phyloP scores from a whole-genome alignment of 2,329 filamentous ascomycete genomes.

The Aspergillus sp. region DNA sequence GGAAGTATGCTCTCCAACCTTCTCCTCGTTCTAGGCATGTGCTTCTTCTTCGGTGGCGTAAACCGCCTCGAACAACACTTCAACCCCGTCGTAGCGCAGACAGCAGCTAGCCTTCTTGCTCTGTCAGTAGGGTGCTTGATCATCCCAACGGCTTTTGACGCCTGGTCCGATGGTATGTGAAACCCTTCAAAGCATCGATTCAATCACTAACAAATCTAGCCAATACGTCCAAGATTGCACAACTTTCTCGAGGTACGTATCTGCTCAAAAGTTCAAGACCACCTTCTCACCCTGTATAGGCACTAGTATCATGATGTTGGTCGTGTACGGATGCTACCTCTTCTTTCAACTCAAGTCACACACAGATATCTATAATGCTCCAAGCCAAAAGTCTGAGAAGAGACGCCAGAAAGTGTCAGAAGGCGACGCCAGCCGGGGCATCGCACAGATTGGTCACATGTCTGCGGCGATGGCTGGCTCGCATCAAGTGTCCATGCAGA shows the following conservation, averaged over 20 bases:
- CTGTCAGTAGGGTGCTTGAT: constrained; percentile 81
- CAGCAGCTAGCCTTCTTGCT: constrained; percentile 78
- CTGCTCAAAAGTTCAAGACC: not conserved
- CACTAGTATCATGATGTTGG: constrained; percentile 75
- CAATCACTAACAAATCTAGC: constrained; percentile 24
- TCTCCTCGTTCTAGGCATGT: constrained; percentile 86
- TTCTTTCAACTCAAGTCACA: constrained; percentile 93
- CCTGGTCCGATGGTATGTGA: constrained; percentile 51
- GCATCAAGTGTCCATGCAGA: constrained; percentile 53
- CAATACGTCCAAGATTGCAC: constrained; percentile 32
- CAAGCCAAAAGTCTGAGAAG: constrained; percentile 76
- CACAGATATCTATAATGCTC: constrained; percentile 75
- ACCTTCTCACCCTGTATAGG: constrained; percentile 25
- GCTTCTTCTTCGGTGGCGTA: constrained; percentile 85
- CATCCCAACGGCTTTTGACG: constrained; percentile 84
- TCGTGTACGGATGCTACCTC: constrained; percentile 83
- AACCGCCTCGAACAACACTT: constrained; percentile 82
- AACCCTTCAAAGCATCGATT: not conserved
- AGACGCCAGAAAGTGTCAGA: constrained; percentile 51
- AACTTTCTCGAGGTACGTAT: constrained; percentile 39
- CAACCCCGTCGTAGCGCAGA: constrained; percentile 90
- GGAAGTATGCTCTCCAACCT: constrained; percentile 91
- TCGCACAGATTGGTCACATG: constrained; percentile 59
- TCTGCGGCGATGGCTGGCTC: constrained; percentile 56
- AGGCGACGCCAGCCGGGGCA: constrained; percentile 54